Evolutionary conservation across 495 filamentous ascomycete species (phyloP), one percentile per base, ranked within the genome.

Genomic region (Neurospora tetrasperma): DNA sequence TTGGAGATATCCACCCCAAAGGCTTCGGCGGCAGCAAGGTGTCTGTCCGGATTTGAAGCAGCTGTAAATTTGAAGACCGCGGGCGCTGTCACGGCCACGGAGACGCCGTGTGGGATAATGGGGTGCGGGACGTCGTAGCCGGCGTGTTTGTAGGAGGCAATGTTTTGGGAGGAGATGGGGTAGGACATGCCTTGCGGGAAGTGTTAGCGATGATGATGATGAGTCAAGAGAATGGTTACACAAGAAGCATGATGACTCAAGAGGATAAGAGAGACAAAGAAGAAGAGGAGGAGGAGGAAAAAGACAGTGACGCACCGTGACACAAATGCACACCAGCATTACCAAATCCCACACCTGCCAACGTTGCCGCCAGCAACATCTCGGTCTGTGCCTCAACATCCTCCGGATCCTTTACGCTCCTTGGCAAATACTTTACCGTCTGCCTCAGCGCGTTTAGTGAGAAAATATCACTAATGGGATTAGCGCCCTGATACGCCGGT

Each of bases 291-390:
- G n/a, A n/a, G n/a, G 59, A 62, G 31, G 75, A 48, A 68, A 20
- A 1, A 35, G 44, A 59, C n/a, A 48, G 4, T 59, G 11, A 73
- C 81, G 69, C 78, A 86, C 86, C 96, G 78, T 99, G 96, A 83
- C 96, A 99, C 6, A 99, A 85, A 83, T 99, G 96, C 2, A 99
- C 96, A 44, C 96, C 96, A 1, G 96, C 96, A 79, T 99, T 99
- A 38, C 96, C 96, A 82, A 98, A 99, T 0, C 96, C 96, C 3
- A 99, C 93, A 16, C 96, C 96, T 0, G 96, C 96, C 1, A 99
- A 84, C 0, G 96, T 98, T 0, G 95, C 93, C 4, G 96, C 96
- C 11, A 98, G 90, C 11, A 98, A 86, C 96, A 99, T 99, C 83
- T 98, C 87, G 10, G 85, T 89, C 83, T 98, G 95, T 0, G 96